Percentiles rank a stretch among this genome's conserved stretches.
phyloP scores from a whole-genome alignment of 441 rosid genomes.

The Metrosideros polymorpha region DNA sequence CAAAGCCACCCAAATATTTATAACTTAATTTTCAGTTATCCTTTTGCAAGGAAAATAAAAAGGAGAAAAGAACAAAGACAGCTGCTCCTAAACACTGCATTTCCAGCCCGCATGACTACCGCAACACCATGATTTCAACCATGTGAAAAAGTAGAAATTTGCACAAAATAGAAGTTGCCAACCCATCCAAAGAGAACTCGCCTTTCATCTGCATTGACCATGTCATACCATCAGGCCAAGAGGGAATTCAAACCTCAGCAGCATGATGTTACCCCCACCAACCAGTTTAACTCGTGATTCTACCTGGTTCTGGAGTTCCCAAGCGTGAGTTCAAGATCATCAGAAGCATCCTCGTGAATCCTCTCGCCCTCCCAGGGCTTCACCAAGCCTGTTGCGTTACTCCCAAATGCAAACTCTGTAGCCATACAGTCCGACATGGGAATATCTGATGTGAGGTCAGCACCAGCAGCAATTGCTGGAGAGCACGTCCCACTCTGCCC shows the following conservation, averaged over 20 bases:
- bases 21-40: not conserved
- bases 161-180: not conserved
- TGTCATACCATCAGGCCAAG: not conserved
- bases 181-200: not conserved
- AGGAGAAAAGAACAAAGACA: not conserved
- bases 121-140: not conserved
- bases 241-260: not conserved
- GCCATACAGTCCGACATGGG: constrained; percentile 75
- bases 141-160: not conserved
- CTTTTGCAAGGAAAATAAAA: not conserved
- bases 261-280: not conserved
- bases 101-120: not conserved
- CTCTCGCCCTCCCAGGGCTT: constrained; percentile 98
- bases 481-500: constrained; percentile 94
- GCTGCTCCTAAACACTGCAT: not conserved
- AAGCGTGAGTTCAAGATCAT: constrained; percentile 90
- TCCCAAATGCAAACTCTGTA: constrained; percentile 82
- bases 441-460: constrained; percentile 63
- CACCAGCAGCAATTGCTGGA: constrained; percentile 67
- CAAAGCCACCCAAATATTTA: not conserved
- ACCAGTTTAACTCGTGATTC: not conserved
- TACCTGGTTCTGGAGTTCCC: constrained; percentile 79
- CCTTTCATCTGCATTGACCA: not conserved
- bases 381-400: constrained; percentile 52
- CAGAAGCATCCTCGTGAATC: constrained; percentile 83